Evolutionary conservation across 192 early-diverging fungal genomes (phyloP), one percentile per base, ranked within the genome.

Genomic region (Dissophora ornata): DNA sequence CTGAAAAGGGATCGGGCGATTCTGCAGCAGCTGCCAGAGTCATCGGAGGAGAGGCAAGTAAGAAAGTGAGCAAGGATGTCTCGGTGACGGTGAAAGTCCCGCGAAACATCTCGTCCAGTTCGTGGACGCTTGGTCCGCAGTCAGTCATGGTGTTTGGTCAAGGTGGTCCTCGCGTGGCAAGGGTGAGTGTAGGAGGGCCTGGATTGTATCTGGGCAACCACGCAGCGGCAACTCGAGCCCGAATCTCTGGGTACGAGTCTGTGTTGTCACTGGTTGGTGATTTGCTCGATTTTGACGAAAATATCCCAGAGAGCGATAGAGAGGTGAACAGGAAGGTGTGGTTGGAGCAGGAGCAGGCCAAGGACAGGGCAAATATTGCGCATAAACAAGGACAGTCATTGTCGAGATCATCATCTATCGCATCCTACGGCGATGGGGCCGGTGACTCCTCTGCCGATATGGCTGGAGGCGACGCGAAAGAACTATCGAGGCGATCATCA

Each of bases 131-230:
- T 10, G 73, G 73, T 25, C 73, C 73, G 3, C 73, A 77, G 49
- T 77, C 73, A 2, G 58, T 77, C 4, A 53, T 77, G 50, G 47
- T 77, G 12, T 77, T 62, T 62, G 65, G 64, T 15, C 44, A 48
- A 21, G 34, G 67, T 36, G 62, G 65, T 7, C 73, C 65, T 33
- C 63, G 73, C 12, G 28, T 32, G 10, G 59, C 61, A 16, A 41
- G 57, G 5, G 40, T 44, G 4, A 50, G 62, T 5, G 61, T 66
- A 15, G 71, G 71, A 4, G 73, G 73, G 3, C 73, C 73, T 9
- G 73, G 73, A 7, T 26, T 77, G 16, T 77, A 77, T 34, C 38
- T 77, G 29, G 73, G 73, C 16, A 77, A 77, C n/a, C 73, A 77
- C 45, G 73, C 73, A 2, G 73, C 73, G 2, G 73, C 73, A 12